Evolutionary conservation across 805 yeast species (phyloP).

Genomic region (Candida succiphila): DNA sequence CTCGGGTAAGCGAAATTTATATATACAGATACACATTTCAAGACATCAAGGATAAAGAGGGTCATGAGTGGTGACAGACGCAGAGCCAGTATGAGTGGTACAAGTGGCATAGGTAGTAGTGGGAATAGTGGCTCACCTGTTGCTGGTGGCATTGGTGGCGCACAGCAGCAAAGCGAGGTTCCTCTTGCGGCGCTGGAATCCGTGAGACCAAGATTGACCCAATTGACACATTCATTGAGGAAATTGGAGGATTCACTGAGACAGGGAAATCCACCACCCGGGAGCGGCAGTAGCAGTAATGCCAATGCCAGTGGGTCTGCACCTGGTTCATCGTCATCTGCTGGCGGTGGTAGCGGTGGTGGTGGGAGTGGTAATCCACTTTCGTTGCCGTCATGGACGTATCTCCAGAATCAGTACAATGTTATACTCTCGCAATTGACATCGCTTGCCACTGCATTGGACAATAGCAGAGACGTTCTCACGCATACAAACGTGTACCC

Average conservation of each 20-base stretch:
- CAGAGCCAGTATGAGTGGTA: no score
- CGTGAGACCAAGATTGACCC: conserved; percentile 50
- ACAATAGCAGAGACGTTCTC: conserved; percentile 48
- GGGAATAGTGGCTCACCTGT: no score
- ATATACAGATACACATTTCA: no score
- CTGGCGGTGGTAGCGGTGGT: conserved; percentile 27
- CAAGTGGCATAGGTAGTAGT: no score
- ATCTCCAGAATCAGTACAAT: conserved; percentile 75
- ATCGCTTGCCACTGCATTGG: conserved; percentile 64
- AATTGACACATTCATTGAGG: conserved; percentile 49
- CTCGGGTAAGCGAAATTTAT: no score
- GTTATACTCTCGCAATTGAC: conserved; percentile 75
- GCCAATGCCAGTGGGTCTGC: conserved; percentile 26
- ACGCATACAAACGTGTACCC: conserved; percentile 74
- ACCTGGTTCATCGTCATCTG: conserved; percentile 28
- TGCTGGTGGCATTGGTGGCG: no score
- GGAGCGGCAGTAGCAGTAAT: conserved; percentile 10
- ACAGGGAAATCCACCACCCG: conserved; percentile 27
- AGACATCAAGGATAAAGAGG: no score
- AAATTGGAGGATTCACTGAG: conserved; percentile 44
- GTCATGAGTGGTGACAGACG: no score
- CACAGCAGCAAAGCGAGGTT: conserved; percentile 24
- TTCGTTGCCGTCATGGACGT: conserved; percentile 40
- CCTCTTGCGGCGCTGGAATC: conserved; percentile 58
- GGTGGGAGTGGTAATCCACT: conserved; percentile 12